A percentile compares a stretch with the other conserved stretches of the same genome.
Conservation (phyloP, 441 rosid species). For the Adansonia rubrostipa region DNA sequence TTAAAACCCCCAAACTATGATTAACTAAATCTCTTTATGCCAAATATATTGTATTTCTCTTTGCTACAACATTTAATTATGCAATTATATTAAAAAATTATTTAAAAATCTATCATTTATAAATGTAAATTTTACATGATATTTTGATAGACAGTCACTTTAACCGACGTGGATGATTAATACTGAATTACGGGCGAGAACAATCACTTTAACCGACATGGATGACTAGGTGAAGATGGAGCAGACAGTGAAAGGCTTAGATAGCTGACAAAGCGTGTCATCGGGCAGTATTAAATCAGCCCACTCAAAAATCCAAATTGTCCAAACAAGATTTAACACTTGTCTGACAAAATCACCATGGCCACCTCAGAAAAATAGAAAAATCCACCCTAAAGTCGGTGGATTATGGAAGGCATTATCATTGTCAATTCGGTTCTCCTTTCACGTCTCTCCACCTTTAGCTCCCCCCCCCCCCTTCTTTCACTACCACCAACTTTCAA, state of each 20-base stretch:
- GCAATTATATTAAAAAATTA: too few relatives aligned
- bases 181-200: too few relatives aligned
- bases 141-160: too few relatives aligned
- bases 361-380: neutral
- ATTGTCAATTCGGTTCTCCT: neutral
- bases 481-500: slow-evolving; percentile 6
- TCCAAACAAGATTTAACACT: neutral
- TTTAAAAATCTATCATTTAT: too few relatives aligned
- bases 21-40: too few relatives aligned
- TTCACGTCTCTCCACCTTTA: neutral
- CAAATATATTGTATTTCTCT: too few relatives aligned
- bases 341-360: slow-evolving; percentile 20
- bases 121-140: too few relatives aligned
- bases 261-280: neutral
- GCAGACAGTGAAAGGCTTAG: neutral
- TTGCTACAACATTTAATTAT: too few relatives aligned
- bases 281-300: neutral
- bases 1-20: too few relatives aligned
- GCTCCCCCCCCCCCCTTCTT: neutral
- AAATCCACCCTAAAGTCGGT: slow-evolving; percentile 20
- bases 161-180: too few relatives aligned
- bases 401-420: slow-evolving; percentile 9
- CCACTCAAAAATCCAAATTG: neutral
- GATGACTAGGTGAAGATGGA: neutral
- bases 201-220: neutral